Evolutionary conservation across 1,139 yeast genomes (phyloP), one percentile per base, ranked within the genome.

Genomic region (Spencermartinsiella ligniputridi): DNA sequence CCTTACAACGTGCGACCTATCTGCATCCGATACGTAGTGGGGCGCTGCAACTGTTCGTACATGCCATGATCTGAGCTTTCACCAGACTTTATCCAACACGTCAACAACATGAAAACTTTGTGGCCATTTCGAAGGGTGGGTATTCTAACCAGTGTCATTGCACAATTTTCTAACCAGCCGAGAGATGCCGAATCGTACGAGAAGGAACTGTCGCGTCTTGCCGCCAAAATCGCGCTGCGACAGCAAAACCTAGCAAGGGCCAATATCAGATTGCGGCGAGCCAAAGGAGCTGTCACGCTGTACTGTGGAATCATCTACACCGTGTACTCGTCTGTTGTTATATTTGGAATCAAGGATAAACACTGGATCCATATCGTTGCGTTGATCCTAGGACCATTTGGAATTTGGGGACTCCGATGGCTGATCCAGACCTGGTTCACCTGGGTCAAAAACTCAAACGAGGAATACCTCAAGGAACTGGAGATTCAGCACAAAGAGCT

Each of bases 401-500:
- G 41, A 3, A 54, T 58, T 32, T 56, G 52, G 53, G 12, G 40
- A 9, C 43, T 53, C 2, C 52, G 64, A 16, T 39, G 49, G 15
- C n/a, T 46, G 21, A 49, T 60, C 33, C 50, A 49, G 24, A 32
- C 44, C 22, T 42, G 47, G 40, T 53, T 52, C 40, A 51, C 47
- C 13, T 56, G 57, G 46, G 43, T 58, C 13, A 51, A 44, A 12
- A 38, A 45, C 17, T 44, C 54, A 9, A 57, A 55, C 20, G 58
- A 56, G 19, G 61, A 61, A 46, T 53, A 58, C 27, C 60, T 77
- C 47, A 66, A 67, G 42, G 50, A 56, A 6, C 66, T 83, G 50
- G 71, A 72, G 52, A 68, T 70, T 33, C 67, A 72, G 46, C 95
- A 85, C 52, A 69, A 71, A 47, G 70, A 69, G 24, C 83, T 83